Percentiles rank a stretch among this genome's conserved stretches.
Evolutionary conservation across 768 basidiomycete species (phyloP).

Genomic region (Paxillus rubicundulus): DNA sequence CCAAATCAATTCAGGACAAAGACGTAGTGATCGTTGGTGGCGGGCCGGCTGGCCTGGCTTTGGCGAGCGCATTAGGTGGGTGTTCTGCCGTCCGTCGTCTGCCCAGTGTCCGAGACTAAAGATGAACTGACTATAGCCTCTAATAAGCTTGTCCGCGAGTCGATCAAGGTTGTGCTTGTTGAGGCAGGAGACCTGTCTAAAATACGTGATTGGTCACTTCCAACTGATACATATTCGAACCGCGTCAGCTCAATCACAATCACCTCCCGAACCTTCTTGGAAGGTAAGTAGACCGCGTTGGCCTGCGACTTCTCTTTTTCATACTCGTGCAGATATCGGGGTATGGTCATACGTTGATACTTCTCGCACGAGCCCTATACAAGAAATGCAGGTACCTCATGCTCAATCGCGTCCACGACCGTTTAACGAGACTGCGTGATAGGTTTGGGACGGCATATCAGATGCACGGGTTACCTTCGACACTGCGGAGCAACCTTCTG

Average conservation of each 20-base stretch:
- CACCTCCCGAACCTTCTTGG: slow-evolving; percentile 62
- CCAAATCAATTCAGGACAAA: slow-evolving; percentile 43
- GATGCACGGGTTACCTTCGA: slow-evolving; percentile 75
- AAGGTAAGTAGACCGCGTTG: slow-evolving; percentile 41
- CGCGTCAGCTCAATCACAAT: slow-evolving; percentile 86
- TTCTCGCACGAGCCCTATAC: slow-evolving; percentile 64
- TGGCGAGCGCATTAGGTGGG: slow-evolving; percentile 84
- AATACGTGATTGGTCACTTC: slow-evolving; percentile 63
- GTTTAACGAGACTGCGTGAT: slow-evolving; percentile 5
- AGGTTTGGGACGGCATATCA: slow-evolving; percentile 94
- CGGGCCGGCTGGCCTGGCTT: slow-evolving; percentile 86
- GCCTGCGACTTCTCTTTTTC: not conserved
- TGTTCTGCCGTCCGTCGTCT: not conserved
- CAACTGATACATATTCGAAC: slow-evolving; percentile 64
- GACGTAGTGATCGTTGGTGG: slow-evolving; percentile 96
- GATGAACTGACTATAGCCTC: slow-evolving; percentile 42
- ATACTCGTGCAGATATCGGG: slow-evolving; percentile 58
- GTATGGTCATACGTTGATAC: slow-evolving; percentile 79
- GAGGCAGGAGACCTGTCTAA: slow-evolving; percentile 78
- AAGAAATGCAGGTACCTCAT: slow-evolving; percentile 76
- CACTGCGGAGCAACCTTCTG: slow-evolving; percentile 41
- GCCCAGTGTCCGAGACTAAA: not conserved
- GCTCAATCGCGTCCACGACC: not conserved
- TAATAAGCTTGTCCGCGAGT: slow-evolving; percentile 46
- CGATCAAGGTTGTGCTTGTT: slow-evolving; percentile 65